These are phyloP conservation scores for sunflower (Helianthus annuus) DNA, from an alignment of 129 eudicot species.

Conservation along the genomic window HanXRQr2.0-SUNRISE NC_035440.2:16791987-16792486, in stretches of 20 bases:
- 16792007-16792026: background rate
- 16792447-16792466: background rate
- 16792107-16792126: background rate
- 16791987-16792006: background rate
- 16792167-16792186: background rate
- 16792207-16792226: background rate
- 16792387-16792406: background rate
- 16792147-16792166: background rate
- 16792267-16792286: background rate
- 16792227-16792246: background rate
- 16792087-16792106: background rate
- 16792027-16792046: background rate
- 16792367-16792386: background rate
- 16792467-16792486: background rate
- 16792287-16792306: background rate
- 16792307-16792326: background rate
- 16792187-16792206: background rate
- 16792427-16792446: background rate
- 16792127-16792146: background rate
- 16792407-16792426: background rate
- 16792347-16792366: background rate
- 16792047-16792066: constrained; percentile 12
- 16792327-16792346: background rate
- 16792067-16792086: background rate
- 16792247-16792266: background rate